These are phyloP conservation scores for Heterobasidion occidentale DNA, from an alignment of 1,284 basidiomycete genomes.

Conservation along the genomic window DNA sequence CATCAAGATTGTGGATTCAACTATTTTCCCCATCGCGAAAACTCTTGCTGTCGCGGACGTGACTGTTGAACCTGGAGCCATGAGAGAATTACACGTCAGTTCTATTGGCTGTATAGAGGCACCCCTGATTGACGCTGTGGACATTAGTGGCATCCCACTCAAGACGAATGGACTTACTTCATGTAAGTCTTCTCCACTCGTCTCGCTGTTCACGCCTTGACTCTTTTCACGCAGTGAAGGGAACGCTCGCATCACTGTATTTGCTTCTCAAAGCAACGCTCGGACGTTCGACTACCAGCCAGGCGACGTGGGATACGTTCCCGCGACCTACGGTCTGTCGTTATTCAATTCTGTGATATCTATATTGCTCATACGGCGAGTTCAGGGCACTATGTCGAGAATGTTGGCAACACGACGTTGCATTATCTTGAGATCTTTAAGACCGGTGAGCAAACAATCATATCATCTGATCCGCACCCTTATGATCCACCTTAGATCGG, in stretches of 20 bases:
- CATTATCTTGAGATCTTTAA: slow-evolving; percentile 62
- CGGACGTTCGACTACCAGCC: slow-evolving; percentile 56
- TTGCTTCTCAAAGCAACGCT: slow-evolving; percentile 53
- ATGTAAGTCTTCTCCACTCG: slow-evolving; percentile 18
- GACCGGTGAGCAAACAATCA: slow-evolving; percentile 26
- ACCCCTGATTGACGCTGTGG: neutral
- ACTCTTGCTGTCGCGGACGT: slow-evolving; percentile 63
- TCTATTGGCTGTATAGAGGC: neutral
- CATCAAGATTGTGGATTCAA: slow-evolving; percentile 56
- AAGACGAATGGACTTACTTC: slow-evolving; percentile 61
- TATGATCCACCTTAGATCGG: slow-evolving; percentile 23
- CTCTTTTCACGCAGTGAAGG: slow-evolving; percentile 35
- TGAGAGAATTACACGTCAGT: slow-evolving; percentile 34
- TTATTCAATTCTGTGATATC: neutral
- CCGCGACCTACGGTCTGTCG: slow-evolving; percentile 39
- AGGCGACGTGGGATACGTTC: slow-evolving; percentile 61
- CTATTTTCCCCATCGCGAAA: slow-evolving; percentile 40
- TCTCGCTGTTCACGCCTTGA: neutral
- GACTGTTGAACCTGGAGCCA: slow-evolving; percentile 58
- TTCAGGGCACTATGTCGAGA: slow-evolving; percentile 63
- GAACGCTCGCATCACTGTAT: slow-evolving; percentile 51
- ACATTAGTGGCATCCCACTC: slow-evolving; percentile 65
- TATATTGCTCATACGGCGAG: neutral
- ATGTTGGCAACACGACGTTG: slow-evolving; percentile 56
- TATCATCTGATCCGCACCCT: neutral